Conservation (phyloP, 2,329 filamentous ascomycete genomes). For the Trichoderma harzianum region DNA sequence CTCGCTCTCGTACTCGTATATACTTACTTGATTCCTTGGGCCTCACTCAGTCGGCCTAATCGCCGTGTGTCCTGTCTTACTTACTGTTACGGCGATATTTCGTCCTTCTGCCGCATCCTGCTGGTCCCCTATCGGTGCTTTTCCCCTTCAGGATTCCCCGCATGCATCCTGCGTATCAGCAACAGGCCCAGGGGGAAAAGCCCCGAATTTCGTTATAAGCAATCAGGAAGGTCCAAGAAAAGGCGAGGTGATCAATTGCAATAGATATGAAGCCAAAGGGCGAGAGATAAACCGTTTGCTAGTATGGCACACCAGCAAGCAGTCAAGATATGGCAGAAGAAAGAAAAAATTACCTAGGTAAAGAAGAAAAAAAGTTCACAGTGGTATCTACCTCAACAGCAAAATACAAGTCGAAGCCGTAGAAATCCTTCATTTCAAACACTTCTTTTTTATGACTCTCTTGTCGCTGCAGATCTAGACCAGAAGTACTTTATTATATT, state of each 20-base stretch:
- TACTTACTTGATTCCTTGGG: background rate
- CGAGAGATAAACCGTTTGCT: background rate
- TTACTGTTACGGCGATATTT: background rate
- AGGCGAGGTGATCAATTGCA: background rate
- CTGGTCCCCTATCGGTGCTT: background rate
- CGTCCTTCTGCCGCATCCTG: background rate
- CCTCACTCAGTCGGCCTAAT: background rate
- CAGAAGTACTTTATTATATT: conserved; percentile 38
- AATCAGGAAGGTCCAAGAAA: background rate
- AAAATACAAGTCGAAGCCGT: conserved; percentile 13
- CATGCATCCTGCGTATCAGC: background rate
- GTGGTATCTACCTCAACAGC: conserved; percentile 13
- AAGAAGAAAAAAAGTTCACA: conserved; percentile 1
- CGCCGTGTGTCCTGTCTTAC: background rate
- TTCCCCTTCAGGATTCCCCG: background rate
- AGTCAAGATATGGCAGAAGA: background rate
- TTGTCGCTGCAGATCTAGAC: conserved; percentile 35
- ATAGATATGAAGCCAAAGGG: background rate
- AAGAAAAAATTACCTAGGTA: background rate
- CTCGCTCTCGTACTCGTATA: background rate
- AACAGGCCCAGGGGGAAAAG: background rate
- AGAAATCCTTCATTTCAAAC: conserved; percentile 12
- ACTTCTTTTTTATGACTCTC: conserved; percentile 22
- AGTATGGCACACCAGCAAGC: background rate
- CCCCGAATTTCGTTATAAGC: background rate